phyloP scores from a whole-genome alignment of 176 grass and related monocot species.

The Pharus latifolius region DNA sequence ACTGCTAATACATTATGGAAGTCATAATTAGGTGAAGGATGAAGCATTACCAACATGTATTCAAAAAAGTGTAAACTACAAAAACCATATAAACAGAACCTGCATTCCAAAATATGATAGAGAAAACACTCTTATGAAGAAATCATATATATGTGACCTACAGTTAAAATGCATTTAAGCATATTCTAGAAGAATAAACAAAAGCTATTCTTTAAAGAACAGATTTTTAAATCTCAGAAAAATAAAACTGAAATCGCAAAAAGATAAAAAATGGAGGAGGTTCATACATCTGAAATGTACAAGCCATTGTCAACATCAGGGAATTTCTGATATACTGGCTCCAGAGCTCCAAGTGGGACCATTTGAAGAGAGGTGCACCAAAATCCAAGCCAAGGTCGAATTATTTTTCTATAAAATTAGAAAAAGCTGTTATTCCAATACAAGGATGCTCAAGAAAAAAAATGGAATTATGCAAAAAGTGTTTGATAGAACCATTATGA shows the following conservation, averaged over 20 bases:
- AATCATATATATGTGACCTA: too few species aligned
- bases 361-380: background rate
- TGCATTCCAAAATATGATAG: too few species aligned
- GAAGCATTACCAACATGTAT: background rate
- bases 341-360: background rate
- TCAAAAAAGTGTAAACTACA: too few species aligned
- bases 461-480: too few species aligned
- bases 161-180: background rate
- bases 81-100: too few species aligned
- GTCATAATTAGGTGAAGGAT: background rate
- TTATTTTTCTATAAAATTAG: background rate
- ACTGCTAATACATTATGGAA: background rate
- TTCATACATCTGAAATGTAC: background rate
- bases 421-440: background rate
- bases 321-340: background rate
- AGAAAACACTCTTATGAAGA: too few species aligned
- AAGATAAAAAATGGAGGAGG: background rate
- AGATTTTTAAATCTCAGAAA: background rate
- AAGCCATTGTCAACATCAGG: background rate
- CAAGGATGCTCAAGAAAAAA: too few species aligned
- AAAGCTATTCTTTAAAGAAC: background rate
- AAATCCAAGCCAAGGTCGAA: conserved; percentile 2
- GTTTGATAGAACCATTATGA: too few species aligned
- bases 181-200: background rate
- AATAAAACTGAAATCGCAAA: background rate